A percentile compares a stretch with the other conserved stretches of the same genome.
Conservation (phyloP, 176 grass and related monocot species). For the Pontederia paniculata region DNA sequence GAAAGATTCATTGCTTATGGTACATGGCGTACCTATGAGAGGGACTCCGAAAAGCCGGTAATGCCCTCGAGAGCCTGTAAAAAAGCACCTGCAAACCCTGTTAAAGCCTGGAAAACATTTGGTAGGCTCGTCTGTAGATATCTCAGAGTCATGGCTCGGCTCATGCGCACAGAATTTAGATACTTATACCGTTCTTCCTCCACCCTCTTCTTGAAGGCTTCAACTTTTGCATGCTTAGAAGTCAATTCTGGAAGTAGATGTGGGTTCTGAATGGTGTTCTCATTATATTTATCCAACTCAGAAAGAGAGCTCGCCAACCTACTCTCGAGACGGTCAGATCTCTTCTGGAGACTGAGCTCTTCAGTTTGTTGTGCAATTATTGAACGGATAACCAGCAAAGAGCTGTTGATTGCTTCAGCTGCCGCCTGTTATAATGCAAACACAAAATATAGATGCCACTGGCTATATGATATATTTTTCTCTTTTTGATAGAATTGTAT, state of each 20-base stretch:
- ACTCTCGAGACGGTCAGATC: conserved; percentile 36
- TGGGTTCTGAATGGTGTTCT: conserved; percentile 25
- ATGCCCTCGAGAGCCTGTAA: conserved; percentile 74
- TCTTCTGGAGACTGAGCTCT: conserved; percentile 72
- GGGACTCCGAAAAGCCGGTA: conserved; percentile 35
- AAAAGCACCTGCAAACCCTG: conserved; percentile 49
- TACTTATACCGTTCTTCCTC: conserved; percentile 81
- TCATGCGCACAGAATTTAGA: conserved; percentile 51
- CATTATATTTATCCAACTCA: conserved; percentile 12
- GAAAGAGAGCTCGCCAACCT: conserved; percentile 36
- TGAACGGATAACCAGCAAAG: conserved; percentile 59
- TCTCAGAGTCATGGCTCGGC: conserved; percentile 71
- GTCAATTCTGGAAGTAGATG: conserved; percentile 20
- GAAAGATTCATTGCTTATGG: too few relatives aligned
- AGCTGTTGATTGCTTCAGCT: conserved; percentile 73
- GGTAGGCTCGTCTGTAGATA: conserved; percentile 79
- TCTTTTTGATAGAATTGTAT: too few relatives aligned
- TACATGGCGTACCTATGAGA: too few relatives aligned
- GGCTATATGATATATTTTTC: too few relatives aligned
- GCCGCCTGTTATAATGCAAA: conserved; percentile 51
- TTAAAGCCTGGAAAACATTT: conserved; percentile 84
- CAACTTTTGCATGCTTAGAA: conserved; percentile 44
- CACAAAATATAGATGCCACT: background rate
- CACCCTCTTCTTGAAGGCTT: conserved; percentile 52
- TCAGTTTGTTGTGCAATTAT: conserved; percentile 62